phyloP scores from a whole-genome alignment of 257 asterid species.

The Solanum rostratum region DNA sequence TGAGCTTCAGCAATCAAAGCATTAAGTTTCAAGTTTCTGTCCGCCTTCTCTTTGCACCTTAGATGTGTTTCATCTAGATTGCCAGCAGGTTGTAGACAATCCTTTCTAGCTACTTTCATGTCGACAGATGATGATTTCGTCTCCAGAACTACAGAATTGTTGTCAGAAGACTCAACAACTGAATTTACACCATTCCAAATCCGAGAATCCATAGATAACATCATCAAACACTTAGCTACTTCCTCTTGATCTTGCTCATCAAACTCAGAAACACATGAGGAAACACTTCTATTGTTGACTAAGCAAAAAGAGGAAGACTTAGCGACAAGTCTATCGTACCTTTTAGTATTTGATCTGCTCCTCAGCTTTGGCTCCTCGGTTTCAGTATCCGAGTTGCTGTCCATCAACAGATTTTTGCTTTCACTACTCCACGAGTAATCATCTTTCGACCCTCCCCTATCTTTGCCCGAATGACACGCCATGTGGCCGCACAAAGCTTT shows the following conservation, averaged over 20 bases:
- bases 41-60: constrained; percentile 9
- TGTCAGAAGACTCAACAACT: constrained; percentile 82
- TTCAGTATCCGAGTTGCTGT: constrained; percentile 58
- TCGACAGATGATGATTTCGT: constrained; percentile 69
- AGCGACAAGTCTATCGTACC: constrained; percentile 35
- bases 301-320: constrained; percentile 29
- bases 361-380: constrained; percentile 33
- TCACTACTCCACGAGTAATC: constrained; percentile 81
- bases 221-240: constrained; percentile 66
- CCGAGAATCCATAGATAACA: constrained; percentile 72
- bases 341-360: constrained; percentile 35
- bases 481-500: constrained; percentile 96
- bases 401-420: constrained; percentile 42
- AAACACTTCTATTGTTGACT: constrained; percentile 23
- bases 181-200: constrained; percentile 51
- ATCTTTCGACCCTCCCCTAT: constrained; percentile 38
- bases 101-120: constrained; percentile 22
- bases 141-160: constrained; percentile 67
- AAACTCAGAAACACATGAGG: constrained; percentile 62
- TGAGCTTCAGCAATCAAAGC: constrained; percentile 24
- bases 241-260: constrained; percentile 76
- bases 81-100: neutral
- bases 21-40: constrained; percentile 20
- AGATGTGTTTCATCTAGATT: constrained; percentile 11
- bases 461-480: constrained; percentile 93